Base-by-base conservation (phyloP, 179 eudicot species). In the Beta lomatogona region DNA sequence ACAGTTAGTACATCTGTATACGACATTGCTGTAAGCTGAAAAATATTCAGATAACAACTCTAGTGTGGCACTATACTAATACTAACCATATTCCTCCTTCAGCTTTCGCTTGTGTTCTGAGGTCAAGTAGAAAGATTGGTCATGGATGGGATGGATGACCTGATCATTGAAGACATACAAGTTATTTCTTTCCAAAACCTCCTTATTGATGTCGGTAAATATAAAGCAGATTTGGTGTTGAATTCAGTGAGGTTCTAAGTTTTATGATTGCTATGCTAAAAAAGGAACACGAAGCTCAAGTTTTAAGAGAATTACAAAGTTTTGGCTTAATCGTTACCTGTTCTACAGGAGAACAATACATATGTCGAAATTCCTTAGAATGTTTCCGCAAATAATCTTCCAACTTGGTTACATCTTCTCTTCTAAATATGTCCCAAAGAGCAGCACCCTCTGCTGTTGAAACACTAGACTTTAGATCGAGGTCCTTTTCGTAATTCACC, bases 401-500 rank as follows among this genome's bases (percentile, higher is more conserved):
- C 77, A 95, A 79, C 65, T 86, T 86, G 0, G 94, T 91, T 44
- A 95, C 93, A 86, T 94, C 98, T 86, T 93, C 94, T 78, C 98
- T 88, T 77, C 94, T 81, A 72, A 94, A 94, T 36, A 94, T 94
- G 77, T 94, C 98, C 98, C 98, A 94, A 11, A 94, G 83, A 53
- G 98, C 98, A 71, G 91, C 91, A 54, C 91, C 94, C 36, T 71
- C 77, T 60, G 70, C 78, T 19, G 86, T 82, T 76, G 69, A 50
- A 70, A 48, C 75, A 82, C 73, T 19, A 9, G 80, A 19, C 22
- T 75, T 41, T 53, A 18, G 68, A 77, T 72, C 57, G 55, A 70
- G 58, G 4, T 84, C 80, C 44, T 82, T 46, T 48, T 48, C 9
- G 10, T 9, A 48, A 44, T 59, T 22, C 25, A 31, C 69, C 14